A percentile compares a stretch with the other conserved stretches of the same genome.
Conservation (phyloP, 495 filamentous ascomycete genomes). For the Penicillium nucicola region DNA sequence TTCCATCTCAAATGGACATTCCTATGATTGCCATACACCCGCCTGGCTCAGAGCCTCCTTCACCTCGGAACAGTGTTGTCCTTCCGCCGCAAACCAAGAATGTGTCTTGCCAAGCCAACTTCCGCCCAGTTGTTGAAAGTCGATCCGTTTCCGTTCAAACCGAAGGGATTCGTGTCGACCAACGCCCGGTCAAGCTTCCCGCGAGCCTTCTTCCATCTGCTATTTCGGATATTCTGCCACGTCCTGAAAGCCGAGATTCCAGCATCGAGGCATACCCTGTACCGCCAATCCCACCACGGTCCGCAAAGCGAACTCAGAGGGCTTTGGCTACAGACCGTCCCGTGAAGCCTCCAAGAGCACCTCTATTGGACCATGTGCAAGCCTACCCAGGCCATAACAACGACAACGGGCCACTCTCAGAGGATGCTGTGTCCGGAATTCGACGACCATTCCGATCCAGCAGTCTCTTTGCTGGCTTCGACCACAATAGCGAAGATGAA, state of each 20-base stretch:
- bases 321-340: conserved; percentile 6
- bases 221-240: conserved; percentile 37
- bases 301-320: conserved; percentile 23
- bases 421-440: conserved; percentile 52
- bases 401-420: conserved; percentile 71
- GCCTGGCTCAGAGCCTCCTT: conserved; percentile 60
- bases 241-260: conserved; percentile 17
- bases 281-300: conserved; percentile 34
- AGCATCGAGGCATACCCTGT: conserved; percentile 30
- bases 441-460: conserved; percentile 71
- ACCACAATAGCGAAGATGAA: conserved; percentile 56
- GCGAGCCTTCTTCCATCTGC: conserved; percentile 74
- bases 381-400: conserved; percentile 73
- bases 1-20: conserved; percentile 36
- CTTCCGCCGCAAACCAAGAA: conserved; percentile 65
- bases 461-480: conserved; percentile 83
- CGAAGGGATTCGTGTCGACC: conserved; percentile 78
- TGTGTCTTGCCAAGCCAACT: conserved; percentile 51
- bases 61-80: conserved; percentile 56
- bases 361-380: conserved; percentile 49
- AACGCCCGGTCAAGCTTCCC: conserved; percentile 68
- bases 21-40: conserved; percentile 67
- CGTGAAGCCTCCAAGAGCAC: conserved; percentile 18
- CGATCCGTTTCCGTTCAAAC: conserved; percentile 72
- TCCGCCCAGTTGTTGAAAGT: conserved; percentile 31